Base-by-base conservation (phyloP, 805 yeast genomes). In the Sugiyamaella marilandica region DNA sequence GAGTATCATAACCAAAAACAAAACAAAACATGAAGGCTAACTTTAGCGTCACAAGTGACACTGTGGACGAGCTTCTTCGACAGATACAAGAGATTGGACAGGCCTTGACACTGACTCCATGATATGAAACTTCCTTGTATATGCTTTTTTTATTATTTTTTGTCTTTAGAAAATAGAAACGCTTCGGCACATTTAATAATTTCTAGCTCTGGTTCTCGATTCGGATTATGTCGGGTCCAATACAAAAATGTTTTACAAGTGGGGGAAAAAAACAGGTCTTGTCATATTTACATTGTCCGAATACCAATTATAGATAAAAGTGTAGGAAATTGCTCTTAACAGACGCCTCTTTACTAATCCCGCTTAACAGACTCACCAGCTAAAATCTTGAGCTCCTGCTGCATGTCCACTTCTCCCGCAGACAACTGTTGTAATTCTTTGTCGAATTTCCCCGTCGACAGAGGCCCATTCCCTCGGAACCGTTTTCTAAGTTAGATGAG, bases 371-470 rank as follows among this genome's bases (percentile, higher is more conserved):
- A 14, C 24, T 44, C 47, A 5, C 55, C 57, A 2, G 63, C 82
- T 50, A 90, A 74, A 68, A 87, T 89, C 54, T 74, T 73, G 78
- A 88, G 79, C 69, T 92, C 98, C 55, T 84, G 91, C 45, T 75
- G 72, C 0, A 97, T 82, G 65, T 91, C 84, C 65, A 86, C 90
- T 53, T 92, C 77, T 1, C 99, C 99, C 2, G 75, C 69, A 1
- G 89, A 82, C 54, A 92, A 73, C 55, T 87, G 84, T 37, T 83
- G 89, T 59, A 85, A 87, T 49, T 88, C 87, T 54, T 88, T 92
- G 62, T 91, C 97, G 69, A 86, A 92, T 65, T 85, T 85, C 0
- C 99, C 99, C 5, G 95, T 87, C 10, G 96, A 88, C 41, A 87
- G 71, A 0, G 97, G 90, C 0, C 95, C 99, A 65, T 92, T 92